Percentiles rank a stretch among this genome's conserved stretches.
Conservation (phyloP, 1,284 basidiomycete genomes). For the Rhodotorula sp. region DNA sequence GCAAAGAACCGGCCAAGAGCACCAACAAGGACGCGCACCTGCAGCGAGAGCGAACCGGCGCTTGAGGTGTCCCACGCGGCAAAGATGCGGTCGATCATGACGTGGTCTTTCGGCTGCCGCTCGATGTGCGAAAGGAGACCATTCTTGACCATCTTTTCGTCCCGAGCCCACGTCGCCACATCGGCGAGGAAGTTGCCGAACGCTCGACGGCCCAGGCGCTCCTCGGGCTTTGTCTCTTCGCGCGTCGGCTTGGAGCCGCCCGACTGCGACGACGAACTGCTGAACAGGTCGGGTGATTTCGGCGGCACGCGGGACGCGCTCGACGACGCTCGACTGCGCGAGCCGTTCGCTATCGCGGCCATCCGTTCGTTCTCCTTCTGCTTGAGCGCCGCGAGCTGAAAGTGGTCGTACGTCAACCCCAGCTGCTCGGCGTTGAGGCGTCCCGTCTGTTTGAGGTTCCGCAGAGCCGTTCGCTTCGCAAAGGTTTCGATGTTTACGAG, state of each 20-base stretch:
- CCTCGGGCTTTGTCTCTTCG: conserved; percentile 60
- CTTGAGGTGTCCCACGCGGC: conserved; percentile 83
- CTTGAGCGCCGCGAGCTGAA: conserved; percentile 50
- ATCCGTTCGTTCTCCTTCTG: conserved; percentile 33
- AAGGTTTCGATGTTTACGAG: conserved; percentile 92
- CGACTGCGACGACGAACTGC: conserved; percentile 2
- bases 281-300: conserved; percentile 1
- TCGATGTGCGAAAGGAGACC: conserved; percentile 80
- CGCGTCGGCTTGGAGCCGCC: conserved; percentile 4
- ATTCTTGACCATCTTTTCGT: conserved; percentile 89
- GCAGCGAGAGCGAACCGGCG: conserved; percentile 77
- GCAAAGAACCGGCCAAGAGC: neutral
- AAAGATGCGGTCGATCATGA: conserved; percentile 70
- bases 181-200: conserved; percentile 90
- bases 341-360: conserved; percentile 5
- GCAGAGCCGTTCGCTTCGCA: conserved; percentile 87
- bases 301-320: conserved; percentile 15
- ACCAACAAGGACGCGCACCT: conserved; percentile 55
- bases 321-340: conserved; percentile 2
- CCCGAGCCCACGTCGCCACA: conserved; percentile 91
- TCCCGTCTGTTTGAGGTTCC: conserved; percentile 79
- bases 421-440: conserved; percentile 84
- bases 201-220: conserved; percentile 78
- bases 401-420: conserved; percentile 84
- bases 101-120: conserved; percentile 74